These are phyloP conservation scores for Lachnellula hyalina DNA, from an alignment of 2,329 filamentous ascomycete species.

Conservation along the genomic window DNA sequence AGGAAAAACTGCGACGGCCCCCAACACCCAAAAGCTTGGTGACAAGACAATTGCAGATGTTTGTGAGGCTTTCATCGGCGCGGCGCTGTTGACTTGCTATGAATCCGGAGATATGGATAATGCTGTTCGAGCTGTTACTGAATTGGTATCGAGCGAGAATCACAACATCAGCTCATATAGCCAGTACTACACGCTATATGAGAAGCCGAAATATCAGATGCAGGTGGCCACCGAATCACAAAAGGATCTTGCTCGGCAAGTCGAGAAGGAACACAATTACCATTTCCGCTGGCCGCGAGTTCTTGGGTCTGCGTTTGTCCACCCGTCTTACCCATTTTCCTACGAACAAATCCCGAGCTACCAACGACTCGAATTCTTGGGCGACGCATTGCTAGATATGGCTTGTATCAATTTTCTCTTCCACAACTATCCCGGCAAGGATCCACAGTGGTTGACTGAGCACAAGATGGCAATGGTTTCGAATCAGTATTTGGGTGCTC, in stretches of 20 bases:
- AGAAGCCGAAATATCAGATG: slow-evolving; percentile 65
- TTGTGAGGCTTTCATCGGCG: slow-evolving; percentile 89
- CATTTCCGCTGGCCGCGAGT: slow-evolving; percentile 71
- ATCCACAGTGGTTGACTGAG: slow-evolving; percentile 95
- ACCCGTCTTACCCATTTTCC: slow-evolving; percentile 71
- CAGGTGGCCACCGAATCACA: slow-evolving; percentile 60
- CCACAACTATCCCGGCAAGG: slow-evolving; percentile 66
- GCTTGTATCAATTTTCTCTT: slow-evolving; percentile 80
- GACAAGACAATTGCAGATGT: slow-evolving; percentile 94
- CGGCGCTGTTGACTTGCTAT: slow-evolving; percentile 55
- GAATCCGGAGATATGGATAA: slow-evolving; percentile 45
- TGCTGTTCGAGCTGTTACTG: slow-evolving; percentile 59
- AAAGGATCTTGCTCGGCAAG: slow-evolving; percentile 57
- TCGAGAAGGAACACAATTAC: slow-evolving; percentile 54
- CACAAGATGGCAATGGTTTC: slow-evolving; percentile 99
- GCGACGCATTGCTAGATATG: slow-evolving; percentile 84
- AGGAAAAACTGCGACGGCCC: slow-evolving; percentile 59
- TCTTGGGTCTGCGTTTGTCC: slow-evolving; percentile 78
- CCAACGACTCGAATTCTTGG: slow-evolving; percentile 86
- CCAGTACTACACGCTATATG: slow-evolving; percentile 69
- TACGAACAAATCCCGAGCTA: slow-evolving; percentile 82
- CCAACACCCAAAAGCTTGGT: slow-evolving; percentile 60
- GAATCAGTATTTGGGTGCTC: slow-evolving; percentile 84
- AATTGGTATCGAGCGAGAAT: slow-evolving; percentile 62
- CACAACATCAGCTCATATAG: slow-evolving; percentile 65